Evolutionary conservation across 108 stramenopile genomes (phyloP).

Genomic region (Discostella stelligeroides): DNA sequence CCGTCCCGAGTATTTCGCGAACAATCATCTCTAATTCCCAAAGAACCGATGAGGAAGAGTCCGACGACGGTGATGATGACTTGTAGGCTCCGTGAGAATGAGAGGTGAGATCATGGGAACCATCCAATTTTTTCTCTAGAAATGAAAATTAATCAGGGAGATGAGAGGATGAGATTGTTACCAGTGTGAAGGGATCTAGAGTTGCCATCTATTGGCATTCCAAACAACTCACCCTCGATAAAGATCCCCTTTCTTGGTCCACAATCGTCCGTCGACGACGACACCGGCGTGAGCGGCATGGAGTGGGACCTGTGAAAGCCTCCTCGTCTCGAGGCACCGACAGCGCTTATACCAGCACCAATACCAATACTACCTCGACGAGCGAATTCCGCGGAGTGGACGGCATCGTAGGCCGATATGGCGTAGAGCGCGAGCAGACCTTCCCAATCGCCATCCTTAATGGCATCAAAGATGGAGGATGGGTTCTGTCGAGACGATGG

Average conservation of each 20-base stretch:
- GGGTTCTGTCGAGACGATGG: background rate
- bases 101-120: slow-evolving; percentile 6
- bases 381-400: slow-evolving; percentile 36
- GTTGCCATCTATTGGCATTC: too few relatives aligned
- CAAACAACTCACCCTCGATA: slow-evolving; percentile 33
- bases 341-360: background rate
- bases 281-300: background rate
- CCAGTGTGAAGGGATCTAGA: too few relatives aligned
- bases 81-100: background rate
- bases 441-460: slow-evolving; percentile 59
- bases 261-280: background rate
- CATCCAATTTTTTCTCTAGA: slow-evolving; percentile 43
- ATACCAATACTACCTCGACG: background rate
- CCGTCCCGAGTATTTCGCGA: slow-evolving; percentile 27
- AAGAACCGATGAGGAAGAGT: slow-evolving; percentile 6
- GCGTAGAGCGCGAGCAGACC: slow-evolving; percentile 60
- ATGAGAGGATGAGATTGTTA: too few relatives aligned
- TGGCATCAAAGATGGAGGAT: slow-evolving; percentile 56
- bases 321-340: too few relatives aligned
- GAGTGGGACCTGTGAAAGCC: background rate
- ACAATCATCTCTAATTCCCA: slow-evolving; percentile 31
- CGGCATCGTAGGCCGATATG: slow-evolving; percentile 38
- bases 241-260: slow-evolving; percentile 17
- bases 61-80: background rate
- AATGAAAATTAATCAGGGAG: background rate